These are phyloP conservation scores for Croton laevigatus DNA, from an alignment of 441 rosid species.

Conservation along the genomic window DNA sequence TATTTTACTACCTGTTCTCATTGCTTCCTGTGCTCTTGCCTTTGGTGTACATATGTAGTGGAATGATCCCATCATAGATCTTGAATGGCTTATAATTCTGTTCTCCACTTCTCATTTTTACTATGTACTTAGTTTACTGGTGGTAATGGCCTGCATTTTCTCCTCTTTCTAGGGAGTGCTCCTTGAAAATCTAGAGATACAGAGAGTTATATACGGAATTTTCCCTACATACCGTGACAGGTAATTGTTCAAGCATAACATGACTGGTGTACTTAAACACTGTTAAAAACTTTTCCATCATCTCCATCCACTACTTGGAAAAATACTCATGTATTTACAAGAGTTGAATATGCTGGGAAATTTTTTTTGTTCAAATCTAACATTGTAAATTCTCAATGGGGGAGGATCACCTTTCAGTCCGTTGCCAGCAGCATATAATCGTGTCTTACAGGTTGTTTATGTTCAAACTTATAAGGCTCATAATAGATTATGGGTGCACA, in stretches of 20 bases:
- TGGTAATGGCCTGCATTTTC: conserved; percentile 6
- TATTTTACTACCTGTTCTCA: neutral
- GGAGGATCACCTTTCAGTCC: conserved; percentile 68
- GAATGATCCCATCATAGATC: neutral
- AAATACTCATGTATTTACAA: neutral
- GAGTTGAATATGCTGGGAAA: conserved; percentile 21
- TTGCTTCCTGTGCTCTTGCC: neutral
- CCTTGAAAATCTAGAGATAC: conserved; percentile 68
- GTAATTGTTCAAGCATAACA: conserved; percentile 32
- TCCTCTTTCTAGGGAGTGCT: conserved; percentile 55
- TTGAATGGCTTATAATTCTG: too few species aligned
- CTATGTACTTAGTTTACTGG: neutral
- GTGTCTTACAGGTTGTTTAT: conserved; percentile 74
- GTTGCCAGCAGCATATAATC: conserved; percentile 83
- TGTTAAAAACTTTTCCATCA: neutral
- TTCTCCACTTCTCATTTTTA: neutral
- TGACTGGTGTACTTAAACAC: conserved; percentile 12
- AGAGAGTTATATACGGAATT: conserved; percentile 85
- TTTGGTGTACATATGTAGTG: neutral
- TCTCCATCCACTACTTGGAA: neutral
- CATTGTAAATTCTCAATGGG: conserved; percentile 32
- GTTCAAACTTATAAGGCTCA: conserved; percentile 13
- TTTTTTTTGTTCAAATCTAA: conserved; percentile 34
- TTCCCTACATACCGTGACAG: conserved; percentile 86
- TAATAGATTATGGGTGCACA: conserved; percentile 9